phyloP scores from a whole-genome alignment of 2,329 filamentous ascomycete genomes.

The Pseudocercospora macadamiae region DNA sequence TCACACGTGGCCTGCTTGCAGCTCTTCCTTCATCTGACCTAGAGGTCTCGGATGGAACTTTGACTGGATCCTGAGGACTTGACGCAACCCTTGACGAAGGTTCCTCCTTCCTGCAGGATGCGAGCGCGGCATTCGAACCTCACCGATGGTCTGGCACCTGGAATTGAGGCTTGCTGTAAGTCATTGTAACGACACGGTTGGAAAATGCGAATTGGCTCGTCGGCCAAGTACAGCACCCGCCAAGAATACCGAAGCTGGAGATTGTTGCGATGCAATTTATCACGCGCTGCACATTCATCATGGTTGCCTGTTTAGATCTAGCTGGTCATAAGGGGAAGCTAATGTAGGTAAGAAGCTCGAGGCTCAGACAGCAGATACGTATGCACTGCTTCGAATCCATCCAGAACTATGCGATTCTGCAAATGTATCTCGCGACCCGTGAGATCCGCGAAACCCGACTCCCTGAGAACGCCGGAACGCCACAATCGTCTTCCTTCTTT shows the following conservation, averaged over 20 bases:
- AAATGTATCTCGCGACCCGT: background rate
- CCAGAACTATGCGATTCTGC: background rate
- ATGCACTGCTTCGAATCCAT: background rate
- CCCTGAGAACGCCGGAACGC: background rate
- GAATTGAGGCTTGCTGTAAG: background rate
- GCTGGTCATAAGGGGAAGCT: background rate
- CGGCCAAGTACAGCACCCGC: background rate
- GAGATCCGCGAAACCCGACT: background rate
- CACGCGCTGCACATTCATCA: background rate
- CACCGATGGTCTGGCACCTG: slow-evolving; percentile 1
- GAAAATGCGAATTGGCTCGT: no score
- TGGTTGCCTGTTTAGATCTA: background rate
- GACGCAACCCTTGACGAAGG: slow-evolving; percentile 1
- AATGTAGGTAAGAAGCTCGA: slow-evolving; percentile 3
- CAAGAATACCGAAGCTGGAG: background rate
- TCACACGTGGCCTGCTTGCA: background rate
- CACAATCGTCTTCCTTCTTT: background rate
- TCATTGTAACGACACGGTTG: background rate
- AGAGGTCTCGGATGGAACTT: background rate
- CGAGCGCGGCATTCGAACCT: background rate
- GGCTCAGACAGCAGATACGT: slow-evolving; percentile 1
- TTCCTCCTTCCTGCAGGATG: slow-evolving; percentile 9
- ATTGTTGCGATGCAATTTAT: background rate
- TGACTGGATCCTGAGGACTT: background rate
- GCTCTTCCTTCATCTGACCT: background rate